Evolutionary conservation across 106 monocot genomes (phyloP).

Genomic region (Platanthera zijinensis): DNA sequence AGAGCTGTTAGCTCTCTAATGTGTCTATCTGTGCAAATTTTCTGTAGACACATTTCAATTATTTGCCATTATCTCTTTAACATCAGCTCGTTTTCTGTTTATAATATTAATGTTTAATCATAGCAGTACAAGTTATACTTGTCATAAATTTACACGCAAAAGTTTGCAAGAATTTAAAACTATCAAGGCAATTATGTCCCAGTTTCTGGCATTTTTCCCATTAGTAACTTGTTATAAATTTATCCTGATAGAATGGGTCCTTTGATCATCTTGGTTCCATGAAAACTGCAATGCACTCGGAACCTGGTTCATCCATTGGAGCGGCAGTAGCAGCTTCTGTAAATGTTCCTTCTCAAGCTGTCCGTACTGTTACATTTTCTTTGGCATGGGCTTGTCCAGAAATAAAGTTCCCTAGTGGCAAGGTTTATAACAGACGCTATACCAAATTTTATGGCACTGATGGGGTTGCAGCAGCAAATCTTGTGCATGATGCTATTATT

Average conservation of each 20-base stretch:
- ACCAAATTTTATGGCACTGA: slow-evolving; percentile 59
- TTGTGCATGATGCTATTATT: slow-evolving; percentile 56
- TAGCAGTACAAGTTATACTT: no score
- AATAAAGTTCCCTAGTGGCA: slow-evolving; percentile 32
- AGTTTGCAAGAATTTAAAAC: no score
- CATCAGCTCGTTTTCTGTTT: no score
- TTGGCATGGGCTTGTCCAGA: slow-evolving; percentile 55
- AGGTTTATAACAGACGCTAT: slow-evolving; percentile 42
- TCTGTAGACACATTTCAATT: no score
- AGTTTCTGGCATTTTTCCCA: no score
- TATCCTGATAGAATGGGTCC: slow-evolving; percentile 29
- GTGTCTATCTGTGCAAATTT: no score
- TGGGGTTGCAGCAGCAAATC: slow-evolving; percentile 46
- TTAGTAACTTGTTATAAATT: no score
- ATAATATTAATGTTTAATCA: no score
- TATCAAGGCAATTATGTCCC: no score
- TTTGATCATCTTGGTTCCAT: slow-evolving; percentile 29
- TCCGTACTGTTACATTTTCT: slow-evolving; percentile 46
- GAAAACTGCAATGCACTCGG: slow-evolving; percentile 15
- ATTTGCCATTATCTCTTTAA: no score
- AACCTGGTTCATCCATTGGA: slow-evolving; percentile 51
- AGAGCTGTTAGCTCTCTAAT: no score
- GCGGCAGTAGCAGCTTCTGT: slow-evolving; percentile 71
- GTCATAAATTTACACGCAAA: no score
- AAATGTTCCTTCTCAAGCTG: slow-evolving; percentile 33